These are phyloP conservation scores for Punica granatum DNA, from an alignment of 345 rosid species.

Conservation along the genomic window DNA sequence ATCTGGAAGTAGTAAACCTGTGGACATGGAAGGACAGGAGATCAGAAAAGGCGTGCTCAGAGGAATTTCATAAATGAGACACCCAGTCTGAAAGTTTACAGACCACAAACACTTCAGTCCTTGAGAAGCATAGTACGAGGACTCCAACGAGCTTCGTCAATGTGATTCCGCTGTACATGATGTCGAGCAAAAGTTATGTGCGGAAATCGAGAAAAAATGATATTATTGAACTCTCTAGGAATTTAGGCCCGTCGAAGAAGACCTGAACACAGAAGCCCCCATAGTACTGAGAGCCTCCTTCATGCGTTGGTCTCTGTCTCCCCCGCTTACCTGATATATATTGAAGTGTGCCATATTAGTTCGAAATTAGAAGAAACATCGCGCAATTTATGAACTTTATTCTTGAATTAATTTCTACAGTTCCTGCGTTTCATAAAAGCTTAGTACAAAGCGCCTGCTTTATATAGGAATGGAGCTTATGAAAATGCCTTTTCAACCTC, in stretches of 20 bases:
- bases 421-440: no score
- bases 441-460: no score
- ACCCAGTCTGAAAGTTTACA: conserved; percentile 2
- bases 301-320: conserved; percentile 67
- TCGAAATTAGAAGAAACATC: background rate
- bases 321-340: conserved; percentile 54
- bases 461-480: no score
- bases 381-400: no score
- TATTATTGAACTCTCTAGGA: background rate
- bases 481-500: no score
- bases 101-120: conserved; percentile 95
- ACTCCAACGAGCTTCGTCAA: conserved; percentile 92
- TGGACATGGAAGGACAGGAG: background rate
- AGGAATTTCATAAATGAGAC: background rate
- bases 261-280: conserved; percentile 99
- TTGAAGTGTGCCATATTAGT: background rate
- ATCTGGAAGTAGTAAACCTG: conserved; percentile 97
- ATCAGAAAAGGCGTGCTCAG: background rate
- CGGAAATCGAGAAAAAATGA: background rate
- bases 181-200: background rate
- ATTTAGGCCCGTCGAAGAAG: conserved; percentile 5
- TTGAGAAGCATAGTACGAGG: conserved; percentile 88
- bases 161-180: conserved; percentile 73
- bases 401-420: no score
- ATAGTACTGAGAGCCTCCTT: conserved; percentile 78